These are phyloP conservation scores for Hanseniaspora guilliermondii DNA, from an alignment of 805 yeast genomes.

Conservation along the genomic window DNA sequence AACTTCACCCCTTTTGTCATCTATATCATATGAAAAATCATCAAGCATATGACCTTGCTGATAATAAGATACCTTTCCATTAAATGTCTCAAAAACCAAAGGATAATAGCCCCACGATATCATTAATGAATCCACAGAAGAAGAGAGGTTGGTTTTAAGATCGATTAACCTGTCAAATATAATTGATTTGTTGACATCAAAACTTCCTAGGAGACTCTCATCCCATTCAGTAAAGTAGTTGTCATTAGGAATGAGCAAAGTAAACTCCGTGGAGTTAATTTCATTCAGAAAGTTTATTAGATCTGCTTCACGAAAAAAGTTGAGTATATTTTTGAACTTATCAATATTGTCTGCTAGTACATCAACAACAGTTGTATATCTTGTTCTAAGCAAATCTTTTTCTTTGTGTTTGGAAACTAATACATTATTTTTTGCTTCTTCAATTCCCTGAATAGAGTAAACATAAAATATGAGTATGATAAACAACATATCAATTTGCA, in stretches of 20 bases:
- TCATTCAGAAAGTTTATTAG: slow-evolving; percentile 49
- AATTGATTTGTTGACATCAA: slow-evolving; percentile 23
- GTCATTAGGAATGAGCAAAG: slow-evolving; percentile 34
- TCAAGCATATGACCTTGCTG: slow-evolving; percentile 1
- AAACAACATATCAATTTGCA: too few species aligned
- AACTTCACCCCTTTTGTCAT: neutral
- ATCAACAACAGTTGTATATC: slow-evolving; percentile 46
- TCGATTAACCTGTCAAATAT: slow-evolving; percentile 29
- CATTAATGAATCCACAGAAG: neutral
- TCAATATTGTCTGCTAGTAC: slow-evolving; percentile 48
- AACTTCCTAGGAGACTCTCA: neutral
- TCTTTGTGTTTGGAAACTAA: neutral
- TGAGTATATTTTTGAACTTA: slow-evolving; percentile 51
- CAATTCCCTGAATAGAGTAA: neutral
- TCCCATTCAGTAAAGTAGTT: slow-evolving; percentile 10
- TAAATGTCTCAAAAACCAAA: slow-evolving; percentile 18
- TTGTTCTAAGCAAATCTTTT: slow-evolving; percentile 10
- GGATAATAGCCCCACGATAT: slow-evolving; percentile 6
- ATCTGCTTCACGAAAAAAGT: slow-evolving; percentile 48
- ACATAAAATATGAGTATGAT: too few species aligned
- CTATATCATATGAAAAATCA: neutral
- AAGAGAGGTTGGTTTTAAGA: neutral
- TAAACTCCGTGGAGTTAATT: slow-evolving; percentile 38
- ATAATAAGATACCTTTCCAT: neutral
- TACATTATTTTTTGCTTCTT: neutral